A percentile compares a stretch with the other conserved stretches of the same genome.
Evolutionary conservation across 192 early-diverging fungal species (phyloP).

Genomic region (Allomyces macrogynus): DNA sequence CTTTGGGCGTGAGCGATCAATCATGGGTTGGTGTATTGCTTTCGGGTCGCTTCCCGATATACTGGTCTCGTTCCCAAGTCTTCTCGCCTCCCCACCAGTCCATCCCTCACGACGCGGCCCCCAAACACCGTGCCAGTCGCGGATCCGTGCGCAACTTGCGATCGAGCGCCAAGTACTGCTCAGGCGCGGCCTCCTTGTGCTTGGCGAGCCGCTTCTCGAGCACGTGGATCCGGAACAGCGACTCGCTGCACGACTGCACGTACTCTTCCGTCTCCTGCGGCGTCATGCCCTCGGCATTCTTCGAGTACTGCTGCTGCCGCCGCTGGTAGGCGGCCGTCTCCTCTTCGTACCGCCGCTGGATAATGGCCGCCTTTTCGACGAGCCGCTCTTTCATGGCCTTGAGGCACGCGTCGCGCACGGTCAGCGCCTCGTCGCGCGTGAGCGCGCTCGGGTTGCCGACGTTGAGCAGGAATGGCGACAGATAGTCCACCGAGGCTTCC

Average conservation of each 20-base stretch:
- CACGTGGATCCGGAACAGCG: constrained; percentile 35
- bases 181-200: constrained; percentile 32
- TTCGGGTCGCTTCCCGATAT: too few species aligned
- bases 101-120: too few species aligned
- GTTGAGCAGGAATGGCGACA: constrained; percentile 35
- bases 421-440: constrained; percentile 18
- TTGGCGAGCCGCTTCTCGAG: constrained; percentile 37
- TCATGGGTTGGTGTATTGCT: too few species aligned
- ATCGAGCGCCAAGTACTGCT: constrained; percentile 28
- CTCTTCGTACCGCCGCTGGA: constrained; percentile 30
- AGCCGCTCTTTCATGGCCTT: constrained; percentile 26
- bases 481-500: constrained; percentile 26
- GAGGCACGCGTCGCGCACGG: constrained; percentile 28
- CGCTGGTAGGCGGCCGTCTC: constrained; percentile 30
- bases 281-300: constrained; percentile 34
- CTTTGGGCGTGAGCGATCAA: too few species aligned
- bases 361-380: constrained; percentile 35
- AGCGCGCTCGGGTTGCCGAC: constrained; percentile 21
- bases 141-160: constrained; percentile 19
- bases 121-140: constrained; percentile 5
- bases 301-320: constrained; percentile 25
- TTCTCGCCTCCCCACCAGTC: too few species aligned
- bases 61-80: too few species aligned
- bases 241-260: constrained; percentile 32
- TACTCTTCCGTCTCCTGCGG: constrained; percentile 38